Base-by-base conservation (phyloP, 164 flowering plant genomes). In the Hamamelis virginiana region DNA sequence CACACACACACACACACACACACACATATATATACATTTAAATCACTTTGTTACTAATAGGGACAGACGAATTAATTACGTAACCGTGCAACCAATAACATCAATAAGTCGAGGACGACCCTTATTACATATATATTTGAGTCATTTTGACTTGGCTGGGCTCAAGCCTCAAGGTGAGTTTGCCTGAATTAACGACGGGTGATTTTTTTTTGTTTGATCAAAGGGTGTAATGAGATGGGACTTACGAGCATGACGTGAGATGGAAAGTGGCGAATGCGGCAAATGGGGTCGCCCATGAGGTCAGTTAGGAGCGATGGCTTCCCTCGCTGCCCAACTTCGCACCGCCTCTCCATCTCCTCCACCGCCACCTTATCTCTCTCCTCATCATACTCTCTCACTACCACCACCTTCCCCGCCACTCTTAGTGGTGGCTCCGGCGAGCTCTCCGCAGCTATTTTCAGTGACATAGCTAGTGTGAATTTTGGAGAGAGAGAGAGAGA, bases 271-370 rank as follows among this genome's bases (percentile, higher is more conserved):
- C 91, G 88, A 41, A 89, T 61, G 1, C 97, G 81, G 53, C 76
- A 72, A 59, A 85, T 48, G 4, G 97, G 92, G 70, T 89, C 97
- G 8, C 92, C 97, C 86, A 89, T 73, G 69, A 78, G 82, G 71
- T 89, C 86, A n/a, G 90, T 82, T 73, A 77, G 72, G 28, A 91
- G 77, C 0, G 87, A 70, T 18, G 84, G 81, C 66, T 87, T 80
- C 12, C 88, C 88, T 4, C 43, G 69, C 16, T 74, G 78, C 27
- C 89, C 91, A 16, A 80, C 63, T 44, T 91, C 92, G 43, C 94
- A 89, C 43, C 46, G 67, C 53, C 65, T 76, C 78, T 91, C 97
- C 68, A 91, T 44, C 67, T 82, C 82, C 71, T 85, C 92, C 67
- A 88, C 91, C 3, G 70, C 84, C 16, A 1, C 76, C 69, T 69